Conservation (phyloP, 1,139 yeast genomes). For the Candida tropicalis region DNA sequence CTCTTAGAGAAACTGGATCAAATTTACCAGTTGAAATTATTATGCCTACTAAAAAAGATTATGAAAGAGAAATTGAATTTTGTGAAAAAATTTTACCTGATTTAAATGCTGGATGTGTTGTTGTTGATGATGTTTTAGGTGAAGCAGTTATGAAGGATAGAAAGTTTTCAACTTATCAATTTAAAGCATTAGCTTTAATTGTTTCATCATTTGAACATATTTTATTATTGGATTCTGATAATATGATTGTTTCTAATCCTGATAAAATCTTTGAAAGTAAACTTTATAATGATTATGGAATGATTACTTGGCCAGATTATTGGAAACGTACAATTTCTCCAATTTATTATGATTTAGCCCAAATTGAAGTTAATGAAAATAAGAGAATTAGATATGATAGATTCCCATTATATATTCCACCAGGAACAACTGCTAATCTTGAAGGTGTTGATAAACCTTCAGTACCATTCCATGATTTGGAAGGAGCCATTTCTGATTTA, state of each 20-base stretch:
- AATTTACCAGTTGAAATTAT: slow-evolving; percentile 40
- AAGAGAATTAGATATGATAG: slow-evolving; percentile 28
- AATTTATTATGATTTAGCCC: slow-evolving; percentile 65
- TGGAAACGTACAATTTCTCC: slow-evolving; percentile 80
- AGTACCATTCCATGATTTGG: slow-evolving; percentile 51
- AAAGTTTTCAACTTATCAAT: slow-evolving; percentile 40
- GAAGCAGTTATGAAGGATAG: slow-evolving; percentile 36
- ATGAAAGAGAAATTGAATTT: slow-evolving; percentile 29
- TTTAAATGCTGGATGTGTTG: slow-evolving; percentile 33
- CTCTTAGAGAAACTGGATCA: slow-evolving; percentile 39
- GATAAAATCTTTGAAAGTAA: slow-evolving; percentile 51
- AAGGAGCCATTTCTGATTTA: slow-evolving; percentile 61
- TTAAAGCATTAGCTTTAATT: slow-evolving; percentile 42
- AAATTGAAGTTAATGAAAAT: slow-evolving; percentile 32
- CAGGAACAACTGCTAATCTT: slow-evolving; percentile 10
- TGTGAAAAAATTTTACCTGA: slow-evolving; percentile 29
- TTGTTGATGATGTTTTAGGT: slow-evolving; percentile 40
- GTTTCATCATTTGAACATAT: slow-evolving; percentile 46
- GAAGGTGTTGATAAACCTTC: slow-evolving; percentile 15
- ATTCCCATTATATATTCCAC: slow-evolving; percentile 21
- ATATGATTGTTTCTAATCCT: slow-evolving; percentile 39
- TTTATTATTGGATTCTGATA: slow-evolving; percentile 46
- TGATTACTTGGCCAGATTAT: slow-evolving; percentile 81
- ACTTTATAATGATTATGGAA: slow-evolving; percentile 57
- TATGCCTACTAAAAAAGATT: slow-evolving; percentile 37